Percentiles rank a stretch among this genome's conserved stretches.
Conservation (phyloP, 2,329 filamentous ascomycete genomes). For the Hymenotorrendiella dingleyae region DNA sequence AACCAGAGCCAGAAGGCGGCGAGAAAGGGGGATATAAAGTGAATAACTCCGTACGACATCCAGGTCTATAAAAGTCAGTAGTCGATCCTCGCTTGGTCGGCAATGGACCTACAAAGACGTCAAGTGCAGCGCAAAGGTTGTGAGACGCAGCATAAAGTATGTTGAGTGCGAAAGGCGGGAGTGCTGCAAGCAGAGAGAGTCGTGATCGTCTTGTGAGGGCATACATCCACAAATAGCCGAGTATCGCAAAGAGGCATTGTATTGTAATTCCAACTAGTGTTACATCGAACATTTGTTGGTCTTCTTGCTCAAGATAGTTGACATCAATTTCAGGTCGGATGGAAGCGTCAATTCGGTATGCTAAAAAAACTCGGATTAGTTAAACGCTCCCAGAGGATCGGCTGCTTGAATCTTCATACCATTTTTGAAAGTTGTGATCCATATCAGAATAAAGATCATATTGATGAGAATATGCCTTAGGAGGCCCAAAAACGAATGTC, state of each 20-base stretch:
- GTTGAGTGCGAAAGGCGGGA: conserved; percentile 43
- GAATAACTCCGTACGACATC: conserved; percentile 88
- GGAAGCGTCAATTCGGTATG: conserved; percentile 25
- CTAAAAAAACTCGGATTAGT: conserved; percentile 8
- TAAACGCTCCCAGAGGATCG: too few species aligned
- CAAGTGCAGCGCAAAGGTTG: conserved; percentile 34
- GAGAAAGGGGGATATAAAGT: conserved; percentile 79
- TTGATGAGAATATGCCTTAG: conserved; percentile 26
- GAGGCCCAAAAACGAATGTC: conserved; percentile 26
- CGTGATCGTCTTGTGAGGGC: conserved; percentile 21
- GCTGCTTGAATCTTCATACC: conserved; percentile 17
- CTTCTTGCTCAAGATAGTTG: conserved; percentile 21
- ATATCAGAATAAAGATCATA: conserved; percentile 25
- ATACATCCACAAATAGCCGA: conserved; percentile 26
- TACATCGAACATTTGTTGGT: conserved; percentile 22
- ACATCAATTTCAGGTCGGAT: conserved; percentile 24
- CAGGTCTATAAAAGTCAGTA: conserved; percentile 68
- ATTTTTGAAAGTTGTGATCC: conserved; percentile 29
- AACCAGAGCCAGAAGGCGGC: conserved; percentile 76
- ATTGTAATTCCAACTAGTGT: conserved; percentile 17
- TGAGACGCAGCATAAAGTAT: conserved; percentile 85
- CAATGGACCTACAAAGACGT: conserved; percentile 20
- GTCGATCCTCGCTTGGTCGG: conserved; percentile 41
- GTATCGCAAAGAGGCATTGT: conserved; percentile 17
- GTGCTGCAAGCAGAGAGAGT: conserved; percentile 21